These are phyloP conservation scores for Backusella liffmaniae DNA, from an alignment of 192 early-diverging fungal genomes.

Conservation along the genomic window DNA sequence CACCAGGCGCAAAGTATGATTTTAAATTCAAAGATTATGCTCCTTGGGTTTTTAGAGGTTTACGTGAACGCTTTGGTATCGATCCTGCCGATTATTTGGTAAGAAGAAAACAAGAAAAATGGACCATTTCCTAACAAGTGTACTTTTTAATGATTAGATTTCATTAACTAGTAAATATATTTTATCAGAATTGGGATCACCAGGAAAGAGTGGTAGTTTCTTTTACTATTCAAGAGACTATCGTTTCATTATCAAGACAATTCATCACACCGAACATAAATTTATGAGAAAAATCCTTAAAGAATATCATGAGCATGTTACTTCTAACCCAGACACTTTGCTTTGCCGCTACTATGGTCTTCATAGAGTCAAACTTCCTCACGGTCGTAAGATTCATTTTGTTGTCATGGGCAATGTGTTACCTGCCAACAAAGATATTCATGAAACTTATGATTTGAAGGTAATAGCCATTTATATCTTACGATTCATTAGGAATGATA, in stretches of 20 bases:
- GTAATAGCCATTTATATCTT: constrained; percentile 16
- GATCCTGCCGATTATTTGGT: constrained; percentile 94
- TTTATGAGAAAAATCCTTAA: constrained; percentile 86
- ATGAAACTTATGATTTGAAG: constrained; percentile 95
- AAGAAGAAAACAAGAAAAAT: not conserved
- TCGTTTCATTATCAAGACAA: constrained; percentile 98
- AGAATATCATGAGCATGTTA: constrained; percentile 87
- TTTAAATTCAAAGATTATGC: constrained; percentile 99
- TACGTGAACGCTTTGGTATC: constrained; percentile 85
- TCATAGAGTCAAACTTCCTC: constrained; percentile 92
- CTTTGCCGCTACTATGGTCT: constrained; percentile 92
- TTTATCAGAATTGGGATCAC: constrained; percentile 89
- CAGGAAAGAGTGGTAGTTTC: constrained; percentile 95
- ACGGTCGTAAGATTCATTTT: constrained; percentile 93
- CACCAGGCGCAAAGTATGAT: constrained; percentile 91
- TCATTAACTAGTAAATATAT: constrained; percentile 98
- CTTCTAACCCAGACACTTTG: constrained; percentile 85
- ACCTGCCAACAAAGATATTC: constrained; percentile 96
- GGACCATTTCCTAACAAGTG: not conserved
- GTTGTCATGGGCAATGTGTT: constrained; percentile 99
- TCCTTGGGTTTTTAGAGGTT: constrained; percentile 92
- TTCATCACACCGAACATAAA: constrained; percentile 94
- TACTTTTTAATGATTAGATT: constrained; percentile 39
- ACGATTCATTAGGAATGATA: not conserved
- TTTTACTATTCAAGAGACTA: constrained; percentile 99